Percentiles rank a stretch among this genome's conserved stretches.
Conservation (phyloP, 2,329 filamentous ascomycete genomes). For the Chaetomiaceae sp. region DNA sequence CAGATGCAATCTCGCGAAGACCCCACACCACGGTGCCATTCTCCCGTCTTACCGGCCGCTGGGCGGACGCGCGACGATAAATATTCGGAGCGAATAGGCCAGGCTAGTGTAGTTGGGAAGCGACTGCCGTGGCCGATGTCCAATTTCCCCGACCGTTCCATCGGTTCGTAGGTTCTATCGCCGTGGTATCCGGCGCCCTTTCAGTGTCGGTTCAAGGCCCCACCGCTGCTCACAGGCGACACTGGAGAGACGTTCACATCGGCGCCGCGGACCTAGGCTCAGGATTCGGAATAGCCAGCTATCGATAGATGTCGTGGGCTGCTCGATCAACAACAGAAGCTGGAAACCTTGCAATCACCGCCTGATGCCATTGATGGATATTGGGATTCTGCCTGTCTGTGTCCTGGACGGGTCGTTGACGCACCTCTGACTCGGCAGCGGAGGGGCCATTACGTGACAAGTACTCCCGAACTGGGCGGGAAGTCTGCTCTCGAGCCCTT, state of each 20-base stretch:
- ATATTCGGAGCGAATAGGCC: conserved; percentile 6
- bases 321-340: no score
- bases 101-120: neutral
- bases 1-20: conserved; percentile 4
- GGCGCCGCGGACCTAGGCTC: no score
- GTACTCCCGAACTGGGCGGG: conserved; percentile 33
- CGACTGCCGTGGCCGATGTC: no score
- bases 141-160: conserved; percentile 2
- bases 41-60: neutral
- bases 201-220: conserved; percentile 1
- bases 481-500: conserved; percentile 15
- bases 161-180: neutral
- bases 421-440: conserved; percentile 28
- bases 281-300: no score
- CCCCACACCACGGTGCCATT: neutral
- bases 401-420: neutral
- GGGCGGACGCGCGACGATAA: conserved; percentile 10
- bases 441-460: conserved; percentile 44
- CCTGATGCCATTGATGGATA: no score
- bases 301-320: no score
- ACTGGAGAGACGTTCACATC: no score
- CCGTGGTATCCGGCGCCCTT: conserved; percentile 4
- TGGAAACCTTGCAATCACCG: no score
- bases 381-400: no score
- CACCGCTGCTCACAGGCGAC: no score